Base-by-base conservation (phyloP, 169 alveolate species). In the Plasmodium yoelii region DNA sequence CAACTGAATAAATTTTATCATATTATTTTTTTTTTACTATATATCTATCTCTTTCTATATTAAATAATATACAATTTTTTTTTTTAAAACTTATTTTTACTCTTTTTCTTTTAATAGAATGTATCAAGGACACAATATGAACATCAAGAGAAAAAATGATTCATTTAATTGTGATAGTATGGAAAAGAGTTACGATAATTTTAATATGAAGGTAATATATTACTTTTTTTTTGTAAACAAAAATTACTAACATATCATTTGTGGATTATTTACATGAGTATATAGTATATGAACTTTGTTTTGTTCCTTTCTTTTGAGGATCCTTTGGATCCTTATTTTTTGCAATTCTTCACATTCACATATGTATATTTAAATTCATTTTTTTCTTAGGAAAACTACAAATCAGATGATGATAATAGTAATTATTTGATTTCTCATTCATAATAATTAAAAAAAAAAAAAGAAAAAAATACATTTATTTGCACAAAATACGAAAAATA, bases 351-450 rank as follows among this genome's bases (percentile, higher is more conserved):
- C 67, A 13, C 19, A 6, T 51, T 5, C 22, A 51, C 59, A 13
- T 51, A 13, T 51, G 0, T 15, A 47, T 47, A 13, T 6, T 51
- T 6, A 1, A 0, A 6, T 51, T 51, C 4, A 13, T 15, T 51
- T 49, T 13, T 49, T 13, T 51, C 59, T 15, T 51, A 77, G 84
- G 90, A 82, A 1, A 65, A 61, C 64, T 82, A 69, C 72, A 82
- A 82, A 69, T 67, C 86, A 61, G 90, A 82, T 47, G 84, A 82
- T 57, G 90, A 68, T 19, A 82, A 82, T 49, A 82, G 84, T 82
- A 69, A 63, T 77, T 63, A 63, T 10, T 64, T 8, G 39, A 55
- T 46, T 51, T 24, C 68, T 22, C 70, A n/a, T 59, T 73, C 28
- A 42, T 73, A 57, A 56, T 73, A 34, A 18, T 59, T 59, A 19